These are phyloP conservation scores for Chaetomium fimeti DNA, from an alignment of 495 filamentous ascomycete genomes.

Conservation along the genomic window DNA sequence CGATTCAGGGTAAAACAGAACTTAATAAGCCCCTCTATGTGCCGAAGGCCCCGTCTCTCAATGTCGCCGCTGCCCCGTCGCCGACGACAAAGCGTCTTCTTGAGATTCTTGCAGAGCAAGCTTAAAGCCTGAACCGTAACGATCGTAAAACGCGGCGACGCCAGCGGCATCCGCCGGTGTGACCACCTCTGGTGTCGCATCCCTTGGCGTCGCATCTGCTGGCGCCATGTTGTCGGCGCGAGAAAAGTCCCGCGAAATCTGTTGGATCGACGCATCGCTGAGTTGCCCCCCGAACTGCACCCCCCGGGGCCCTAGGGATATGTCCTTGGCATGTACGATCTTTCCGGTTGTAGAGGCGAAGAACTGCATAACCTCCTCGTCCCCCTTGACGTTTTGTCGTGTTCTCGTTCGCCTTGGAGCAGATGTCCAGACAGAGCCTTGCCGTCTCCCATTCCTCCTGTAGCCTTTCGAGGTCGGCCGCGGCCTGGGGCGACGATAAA, in stretches of 20 bases:
- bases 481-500: slow-evolving; percentile 7
- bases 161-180: neutral
- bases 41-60: neutral
- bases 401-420: slow-evolving; percentile 16
- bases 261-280: slow-evolving; percentile 11
- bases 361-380: slow-evolving; percentile 19
- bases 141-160: neutral
- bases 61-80: neutral
- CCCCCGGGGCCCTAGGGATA: slow-evolving; percentile 1
- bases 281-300: slow-evolving; percentile 15
- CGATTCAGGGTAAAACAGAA: no score
- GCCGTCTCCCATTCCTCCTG: slow-evolving; percentile 18
- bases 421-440: slow-evolving; percentile 12
- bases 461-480: slow-evolving; percentile 8
- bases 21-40: neutral
- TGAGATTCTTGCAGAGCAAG: neutral
- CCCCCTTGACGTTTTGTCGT: slow-evolving; percentile 7
- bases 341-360: slow-evolving; percentile 15
- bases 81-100: neutral
- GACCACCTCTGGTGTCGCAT: neutral
- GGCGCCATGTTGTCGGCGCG: neutral
- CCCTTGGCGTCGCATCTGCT: neutral
- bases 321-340: slow-evolving; percentile 12
- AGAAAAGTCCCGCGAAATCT: slow-evolving; percentile 6
- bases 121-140: slow-evolving; percentile 4